These are phyloP conservation scores for Chrysoporthe cubensis DNA, from an alignment of 2,329 filamentous ascomycete genomes.

Conservation along the genomic window DNA sequence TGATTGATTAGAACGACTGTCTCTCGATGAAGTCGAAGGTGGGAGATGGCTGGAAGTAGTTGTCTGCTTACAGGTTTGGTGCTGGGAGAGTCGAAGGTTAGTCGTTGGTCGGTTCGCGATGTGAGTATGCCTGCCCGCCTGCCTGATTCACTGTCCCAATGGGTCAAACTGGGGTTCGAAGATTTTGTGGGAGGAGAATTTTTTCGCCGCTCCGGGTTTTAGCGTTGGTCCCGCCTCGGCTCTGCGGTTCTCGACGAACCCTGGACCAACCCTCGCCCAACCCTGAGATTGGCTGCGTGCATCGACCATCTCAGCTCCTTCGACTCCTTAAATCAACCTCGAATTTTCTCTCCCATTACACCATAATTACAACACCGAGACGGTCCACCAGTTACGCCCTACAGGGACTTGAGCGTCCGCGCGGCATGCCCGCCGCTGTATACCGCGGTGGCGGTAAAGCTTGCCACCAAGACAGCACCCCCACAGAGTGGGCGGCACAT, in stretches of 20 bases:
- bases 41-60: neutral
- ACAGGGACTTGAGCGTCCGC: too few species aligned
- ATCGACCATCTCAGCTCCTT: neutral
- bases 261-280: neutral
- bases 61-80: slow-evolving; percentile 16
- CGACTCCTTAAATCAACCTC: too few species aligned
- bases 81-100: slow-evolving; percentile 17
- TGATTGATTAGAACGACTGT: slow-evolving; percentile 33
- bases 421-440: too few species aligned
- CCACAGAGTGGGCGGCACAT: too few species aligned
- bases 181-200: slow-evolving; percentile 5
- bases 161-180: too few species aligned
- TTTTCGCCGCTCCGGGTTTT: slow-evolving; percentile 8
- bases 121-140: slow-evolving; percentile 11
- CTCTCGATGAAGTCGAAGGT: slow-evolving; percentile 7
- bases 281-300: neutral
- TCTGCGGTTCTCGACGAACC: neutral
- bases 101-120: slow-evolving; percentile 18
- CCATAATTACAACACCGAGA: too few species aligned
- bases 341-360: too few species aligned
- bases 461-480: too few species aligned
- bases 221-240: neutral
- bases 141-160: neutral
- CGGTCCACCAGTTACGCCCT: too few species aligned
- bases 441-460: too few species aligned